Evolutionary conservation across 805 yeast species (phyloP).

Genomic region (Tetrapisispora fleetii): DNA sequence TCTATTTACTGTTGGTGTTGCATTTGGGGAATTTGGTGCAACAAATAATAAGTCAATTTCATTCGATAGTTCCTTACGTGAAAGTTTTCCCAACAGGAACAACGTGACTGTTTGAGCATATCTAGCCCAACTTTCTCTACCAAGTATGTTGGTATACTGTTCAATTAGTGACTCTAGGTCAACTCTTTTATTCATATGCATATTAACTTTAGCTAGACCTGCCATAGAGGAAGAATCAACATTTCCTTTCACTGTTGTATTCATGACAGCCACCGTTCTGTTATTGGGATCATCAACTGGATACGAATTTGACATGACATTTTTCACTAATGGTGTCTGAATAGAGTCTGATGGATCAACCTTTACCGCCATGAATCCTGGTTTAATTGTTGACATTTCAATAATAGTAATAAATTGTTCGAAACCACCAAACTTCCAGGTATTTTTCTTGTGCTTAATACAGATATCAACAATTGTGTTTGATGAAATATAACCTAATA

Average conservation of each 20-base stretch:
- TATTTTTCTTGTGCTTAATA: not conserved
- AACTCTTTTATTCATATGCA: slow-evolving; percentile 29
- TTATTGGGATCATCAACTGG: not conserved
- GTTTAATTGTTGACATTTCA: not conserved
- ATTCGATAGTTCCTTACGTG: slow-evolving; percentile 61
- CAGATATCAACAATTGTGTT: not conserved
- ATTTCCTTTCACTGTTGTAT: not conserved
- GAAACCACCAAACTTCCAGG: not conserved
- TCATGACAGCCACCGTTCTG: not conserved
- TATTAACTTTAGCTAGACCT: not conserved
- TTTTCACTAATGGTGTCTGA: not conserved
- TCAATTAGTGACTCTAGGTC: slow-evolving; percentile 59
- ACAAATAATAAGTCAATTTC: slow-evolving; percentile 46
- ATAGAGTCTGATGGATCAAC: not conserved
- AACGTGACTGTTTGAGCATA: slow-evolving; percentile 72
- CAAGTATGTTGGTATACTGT: slow-evolving; percentile 64
- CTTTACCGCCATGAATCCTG: not conserved
- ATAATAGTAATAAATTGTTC: not conserved
- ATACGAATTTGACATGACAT: not conserved
- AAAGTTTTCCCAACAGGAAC: slow-evolving; percentile 69
- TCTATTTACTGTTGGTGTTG: slow-evolving; percentile 1
- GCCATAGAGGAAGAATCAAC: not conserved
- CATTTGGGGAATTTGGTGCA: not conserved
- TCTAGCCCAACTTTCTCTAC: slow-evolving; percentile 67
- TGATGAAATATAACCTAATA: too few relatives aligned